Base-by-base conservation (phyloP, 768 basidiomycete species). In the Mycena vulgaris region DNA sequence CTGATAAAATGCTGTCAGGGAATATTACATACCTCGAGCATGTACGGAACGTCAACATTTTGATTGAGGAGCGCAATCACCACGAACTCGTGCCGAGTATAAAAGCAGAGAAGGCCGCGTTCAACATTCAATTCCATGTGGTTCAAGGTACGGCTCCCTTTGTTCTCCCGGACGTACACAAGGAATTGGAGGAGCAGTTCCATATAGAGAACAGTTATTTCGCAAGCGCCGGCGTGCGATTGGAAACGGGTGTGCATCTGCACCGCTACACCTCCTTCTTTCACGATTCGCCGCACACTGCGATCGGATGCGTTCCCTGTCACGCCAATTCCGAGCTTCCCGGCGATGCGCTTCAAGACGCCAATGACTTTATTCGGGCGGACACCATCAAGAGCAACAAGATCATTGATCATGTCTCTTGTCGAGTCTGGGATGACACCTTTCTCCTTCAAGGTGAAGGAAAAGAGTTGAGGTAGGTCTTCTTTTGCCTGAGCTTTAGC, bases 61-160 rank as follows among this genome's bases (percentile, higher is more conserved):
- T 62, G 64, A 21, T 48, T 39, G 33, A 71, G 66, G 2, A 77
- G 49, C 4, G 64, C 56, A n/a, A 77, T 61, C 1, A 60, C 59
- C 8, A 48, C 47, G 31, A 60, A 60, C n/a, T 60, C 45, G 31
- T 60, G 60, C 31, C 60, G 47, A n/a, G 60, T 61, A 2, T 16
- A 59, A 65, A 19, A 52, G 2, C 68, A 76, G 2, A 49, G 48
- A 13, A 69, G 53, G 52, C 74, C 75, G 0, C 55, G 25, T 19
- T 77, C 56, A 21, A 78, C 57, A 42, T 79, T 79, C 47, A 56
- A 28, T 49, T 79, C 76, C 67, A 79, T 75, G 55, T 79, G 58
- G 37, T 66, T 79, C 45, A 75, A 49, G 0, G 52, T 45, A 1
- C 58, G 58, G 6, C 27, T 67, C 25, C 35, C 55, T 59, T 81